Evolutionary conservation across 768 basidiomycete species (phyloP), one percentile per base, ranked within the genome.

Genomic region (Tephrocybe sp.): DNA sequence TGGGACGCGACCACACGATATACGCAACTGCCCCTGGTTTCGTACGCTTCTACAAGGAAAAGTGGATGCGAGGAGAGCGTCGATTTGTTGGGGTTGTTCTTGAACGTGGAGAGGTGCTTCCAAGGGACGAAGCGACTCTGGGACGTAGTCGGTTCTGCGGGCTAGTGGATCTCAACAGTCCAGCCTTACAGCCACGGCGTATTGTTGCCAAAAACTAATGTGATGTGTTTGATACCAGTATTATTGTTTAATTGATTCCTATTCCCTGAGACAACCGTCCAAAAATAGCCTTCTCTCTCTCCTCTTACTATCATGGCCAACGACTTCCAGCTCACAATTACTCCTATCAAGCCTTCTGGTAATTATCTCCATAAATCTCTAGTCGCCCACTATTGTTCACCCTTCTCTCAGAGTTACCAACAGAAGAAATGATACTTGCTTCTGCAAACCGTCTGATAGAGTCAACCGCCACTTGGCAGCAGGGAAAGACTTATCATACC

Each of bases 1-100:
- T 92, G 66, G 97, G 95, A 17, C 83, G 87, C 51, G 97, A 99
- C 69, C 94, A 98, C 70, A 98, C 97, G 1, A 77, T 99, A 48
- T 98, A 87, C 63, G 95, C 97, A 20, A 76, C 82, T 2, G 84
- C 84, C 4, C 95, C 96, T 0, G 97, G 97, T 11, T 93, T 82
- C 63, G 91, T 99, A 34, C 90, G 93, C 36, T 98, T 94, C 71
- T 99, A 97, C 83, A 87, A 84, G 67, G 73, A 83, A 65, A 87
- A 85, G 51, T 84, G 82, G 72, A 77, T 84, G 74, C 77, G 83
- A 23, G 78, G 82, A 43, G 83, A 89, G 59, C 82, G 90, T 45
- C 84, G 82, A 61, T 92, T 80, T 60, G 78, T 98, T 40, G 97
- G 97, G 23, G 77, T 99, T 31, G 92, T 91, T 7, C 76, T 89